Evolutionary conservation across 1,139 yeast species (phyloP).

Genomic region (Tardiomyces depauwii): DNA sequence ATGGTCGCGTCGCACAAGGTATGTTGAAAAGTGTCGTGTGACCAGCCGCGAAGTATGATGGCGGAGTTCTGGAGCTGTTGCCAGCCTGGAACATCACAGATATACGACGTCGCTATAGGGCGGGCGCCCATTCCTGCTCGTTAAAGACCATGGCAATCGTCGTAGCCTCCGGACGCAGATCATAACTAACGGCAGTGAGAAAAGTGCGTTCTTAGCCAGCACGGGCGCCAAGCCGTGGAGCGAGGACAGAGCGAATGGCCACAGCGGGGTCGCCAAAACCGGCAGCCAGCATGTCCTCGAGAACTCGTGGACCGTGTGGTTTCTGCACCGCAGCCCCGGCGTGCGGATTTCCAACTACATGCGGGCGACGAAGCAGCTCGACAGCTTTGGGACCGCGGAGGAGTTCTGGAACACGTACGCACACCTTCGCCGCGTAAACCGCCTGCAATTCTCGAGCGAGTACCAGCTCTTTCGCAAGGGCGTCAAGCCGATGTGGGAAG

Average conservation of each 20-base stretch:
- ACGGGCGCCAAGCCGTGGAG: background rate
- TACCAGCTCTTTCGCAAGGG: conserved; percentile 52
- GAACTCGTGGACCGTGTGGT: conserved; percentile 24
- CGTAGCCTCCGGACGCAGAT: background rate
- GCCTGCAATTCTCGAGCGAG: conserved; percentile 45
- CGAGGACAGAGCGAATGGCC: background rate
- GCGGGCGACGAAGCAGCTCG: conserved; percentile 24
- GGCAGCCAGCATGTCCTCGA: background rate
- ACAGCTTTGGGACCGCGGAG: conserved; percentile 36
- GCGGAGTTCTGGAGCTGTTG: too few relatives aligned
- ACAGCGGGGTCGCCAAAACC: background rate
- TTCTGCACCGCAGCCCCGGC: conserved; percentile 27
- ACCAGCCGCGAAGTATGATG: background rate
- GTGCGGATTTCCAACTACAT: conserved; percentile 24
- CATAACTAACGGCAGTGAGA: background rate
- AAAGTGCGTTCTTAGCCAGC: background rate
- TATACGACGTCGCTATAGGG: too few relatives aligned
- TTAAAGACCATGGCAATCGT: too few relatives aligned
- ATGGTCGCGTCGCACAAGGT: background rate
- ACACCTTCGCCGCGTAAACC: conserved; percentile 36
- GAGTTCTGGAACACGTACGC: conserved; percentile 50
- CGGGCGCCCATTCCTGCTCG: too few relatives aligned
- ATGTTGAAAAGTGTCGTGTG: background rate
- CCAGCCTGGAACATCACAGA: too few relatives aligned
- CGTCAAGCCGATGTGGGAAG: conserved; percentile 64